Evolutionary conservation across 2,329 filamentous ascomycete species (phyloP).

Genomic region (Neonectria faginata): DNA sequence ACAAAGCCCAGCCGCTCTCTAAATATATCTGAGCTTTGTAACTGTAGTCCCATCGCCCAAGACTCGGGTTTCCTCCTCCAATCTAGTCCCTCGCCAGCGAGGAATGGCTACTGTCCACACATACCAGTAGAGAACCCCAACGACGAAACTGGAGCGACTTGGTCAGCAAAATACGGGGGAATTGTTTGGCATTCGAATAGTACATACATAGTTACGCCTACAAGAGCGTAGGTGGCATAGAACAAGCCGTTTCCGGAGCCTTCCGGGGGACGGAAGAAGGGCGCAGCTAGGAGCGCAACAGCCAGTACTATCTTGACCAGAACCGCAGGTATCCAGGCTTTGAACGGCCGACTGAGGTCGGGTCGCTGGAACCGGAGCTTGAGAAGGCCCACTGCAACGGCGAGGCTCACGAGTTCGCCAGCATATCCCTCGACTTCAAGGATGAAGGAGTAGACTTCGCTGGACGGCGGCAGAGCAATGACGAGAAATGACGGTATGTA

Average conservation of each 20-base stretch:
- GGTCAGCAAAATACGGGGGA: not conserved
- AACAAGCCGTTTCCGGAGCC: constrained; percentile 59
- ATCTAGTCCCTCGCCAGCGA: constrained; percentile 65
- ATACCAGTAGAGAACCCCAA: constrained; percentile 75
- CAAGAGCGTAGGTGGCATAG: constrained; percentile 66
- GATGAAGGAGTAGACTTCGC: constrained; percentile 78
- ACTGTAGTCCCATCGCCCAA: constrained; percentile 76
- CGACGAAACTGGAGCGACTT: constrained; percentile 59
- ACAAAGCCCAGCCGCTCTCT: not conserved
- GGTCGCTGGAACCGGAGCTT: constrained; percentile 70
- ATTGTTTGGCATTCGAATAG: not conserved
- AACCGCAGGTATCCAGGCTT: constrained; percentile 71
- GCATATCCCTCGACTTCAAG: constrained; percentile 78
- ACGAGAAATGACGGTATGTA: constrained; percentile 76
- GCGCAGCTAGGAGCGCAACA: constrained; percentile 67
- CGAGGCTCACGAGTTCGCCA: constrained; percentile 69
- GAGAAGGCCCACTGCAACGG: constrained; percentile 68
- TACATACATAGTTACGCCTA: constrained; percentile 65
- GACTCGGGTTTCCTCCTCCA: constrained; percentile 71
- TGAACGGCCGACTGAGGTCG: constrained; percentile 72
- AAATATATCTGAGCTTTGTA: constrained; percentile 61
- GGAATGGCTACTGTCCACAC: constrained; percentile 73
- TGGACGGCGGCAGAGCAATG: constrained; percentile 72
- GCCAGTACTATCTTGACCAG: constrained; percentile 66
- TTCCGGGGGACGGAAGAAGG: constrained; percentile 70